Evolutionary conservation across 257 asterid species (phyloP).

Genomic region (Ilex asprella): DNA sequence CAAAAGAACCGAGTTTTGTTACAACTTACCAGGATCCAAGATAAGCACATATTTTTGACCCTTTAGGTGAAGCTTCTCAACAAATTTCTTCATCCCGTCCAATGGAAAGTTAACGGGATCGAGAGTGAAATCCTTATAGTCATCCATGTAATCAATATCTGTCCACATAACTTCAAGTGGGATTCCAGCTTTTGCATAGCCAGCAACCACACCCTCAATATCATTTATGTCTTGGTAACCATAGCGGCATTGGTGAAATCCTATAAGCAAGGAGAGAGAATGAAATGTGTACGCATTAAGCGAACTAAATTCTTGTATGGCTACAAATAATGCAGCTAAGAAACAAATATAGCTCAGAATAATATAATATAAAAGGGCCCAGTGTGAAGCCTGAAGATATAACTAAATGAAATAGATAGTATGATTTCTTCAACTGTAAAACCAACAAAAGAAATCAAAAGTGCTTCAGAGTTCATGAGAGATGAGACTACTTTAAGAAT

Average conservation of each 20-base stretch:
- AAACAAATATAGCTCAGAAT: too few species aligned
- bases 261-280: slow-evolving; percentile 20
- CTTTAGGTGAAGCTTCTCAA: slow-evolving; percentile 50
- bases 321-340: too few species aligned
- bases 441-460: too few species aligned
- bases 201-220: slow-evolving; percentile 63
- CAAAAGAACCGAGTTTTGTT: too few species aligned
- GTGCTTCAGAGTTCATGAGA: too few species aligned
- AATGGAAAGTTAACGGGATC: slow-evolving; percentile 72
- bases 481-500: too few species aligned
- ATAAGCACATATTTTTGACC: slow-evolving; percentile 72
- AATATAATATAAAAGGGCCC: too few species aligned
- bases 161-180: slow-evolving; percentile 98
- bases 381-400: too few species aligned
- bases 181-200: slow-evolving; percentile 58
- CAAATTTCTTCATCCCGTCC: slow-evolving; percentile 44
- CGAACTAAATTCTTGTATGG: too few species aligned
- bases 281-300: too few species aligned
- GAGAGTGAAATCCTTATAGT: slow-evolving; percentile 79
- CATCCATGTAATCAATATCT: slow-evolving; percentile 93
- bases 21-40: slow-evolving; percentile 71
- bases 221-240: slow-evolving; percentile 71
- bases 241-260: slow-evolving; percentile 84
- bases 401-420: too few species aligned
- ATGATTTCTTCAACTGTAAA: too few species aligned